Percentiles rank a stretch among this genome's conserved stretches.
Evolutionary conservation across 305 asterid genomes (phyloP).

Genomic region (Ilex paraguariensis): DNA sequence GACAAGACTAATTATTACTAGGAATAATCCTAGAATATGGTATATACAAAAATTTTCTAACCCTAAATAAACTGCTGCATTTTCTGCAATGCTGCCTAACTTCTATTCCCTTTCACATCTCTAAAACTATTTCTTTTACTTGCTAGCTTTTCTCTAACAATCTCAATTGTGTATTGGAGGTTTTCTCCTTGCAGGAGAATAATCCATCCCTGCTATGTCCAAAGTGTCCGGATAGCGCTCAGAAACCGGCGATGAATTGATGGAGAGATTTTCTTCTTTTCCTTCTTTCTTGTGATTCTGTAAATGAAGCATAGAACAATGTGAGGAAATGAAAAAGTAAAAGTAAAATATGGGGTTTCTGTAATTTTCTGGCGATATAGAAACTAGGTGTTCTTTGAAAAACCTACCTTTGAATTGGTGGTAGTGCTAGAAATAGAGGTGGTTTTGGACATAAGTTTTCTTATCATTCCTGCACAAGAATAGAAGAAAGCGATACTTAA

Average conservation of each 20-base stretch:
- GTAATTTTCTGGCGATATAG: too few relatives aligned
- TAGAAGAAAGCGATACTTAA: neutral
- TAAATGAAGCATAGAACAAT: slow-evolving; percentile 11
- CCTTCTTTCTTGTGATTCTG: slow-evolving; percentile 34
- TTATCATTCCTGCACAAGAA: slow-evolving; percentile 53
- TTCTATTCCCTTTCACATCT: neutral
- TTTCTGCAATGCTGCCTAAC: slow-evolving; percentile 39
- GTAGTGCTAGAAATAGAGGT: slow-evolving; percentile 24
- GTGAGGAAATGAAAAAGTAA: neutral
- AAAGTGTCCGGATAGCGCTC: slow-evolving; percentile 34
- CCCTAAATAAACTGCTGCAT: slow-evolving; percentile 42
- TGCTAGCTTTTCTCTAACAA: slow-evolving; percentile 5
- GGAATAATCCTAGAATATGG: slow-evolving; percentile 17
- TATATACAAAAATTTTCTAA: slow-evolving; percentile 33
- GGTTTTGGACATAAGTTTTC: slow-evolving; percentile 43
- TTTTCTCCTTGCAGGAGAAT: slow-evolving; percentile 67
- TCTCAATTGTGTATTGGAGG: slow-evolving; percentile 63
- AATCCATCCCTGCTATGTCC: slow-evolving; percentile 70
- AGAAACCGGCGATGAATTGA: slow-evolving; percentile 11
- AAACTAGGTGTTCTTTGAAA: neutral
- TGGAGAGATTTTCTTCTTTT: slow-evolving; percentile 19
- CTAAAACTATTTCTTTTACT: neutral
- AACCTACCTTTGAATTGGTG: slow-evolving; percentile 54
- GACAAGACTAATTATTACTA: too few relatives aligned
- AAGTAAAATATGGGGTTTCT: too few relatives aligned